Base-by-base conservation (phyloP, 2,329 filamentous ascomycete genomes). In the Trichoderma simmonsii region DNA sequence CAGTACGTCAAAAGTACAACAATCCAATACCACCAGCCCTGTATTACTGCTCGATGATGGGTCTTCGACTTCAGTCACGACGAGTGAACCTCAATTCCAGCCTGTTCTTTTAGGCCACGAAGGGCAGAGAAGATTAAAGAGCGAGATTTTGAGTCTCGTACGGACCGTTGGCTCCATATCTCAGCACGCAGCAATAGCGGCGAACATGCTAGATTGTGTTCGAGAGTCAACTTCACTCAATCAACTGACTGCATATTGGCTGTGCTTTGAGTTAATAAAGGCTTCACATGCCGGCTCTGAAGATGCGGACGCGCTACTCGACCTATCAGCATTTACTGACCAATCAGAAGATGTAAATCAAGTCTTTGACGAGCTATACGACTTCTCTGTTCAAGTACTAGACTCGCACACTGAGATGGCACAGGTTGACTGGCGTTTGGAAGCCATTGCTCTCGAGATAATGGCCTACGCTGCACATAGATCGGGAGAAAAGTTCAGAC, bases 371-470 rank as follows among this genome's bases (percentile, higher is more conserved):
- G 91, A 94, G 71, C 79, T 96, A 0, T 94, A 94, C 78, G 85
- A 89, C 1, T 90, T 90, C 64, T 91, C 93, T 0, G 85, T 93
- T 1, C 85, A 87, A 1, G 80, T 91, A 0, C 82, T 96, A 3
- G 85, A 87, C 24, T 85, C 86, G 0, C 83, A 88, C 73, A 83
- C 82, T 0, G 87, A 90, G 63, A 78, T 83, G 1, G 79, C 82
- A 11, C 81, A 84, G 1, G 71, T 78, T 0, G 91, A 96, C 77
- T 94, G 92, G 92, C 89, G 91, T 36, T 81, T 94, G 24, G 88
- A 92, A 79, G 92, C 93, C 1, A 86, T 98, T 39, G 92, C 95
- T 0, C 82, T 99, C 2, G 95, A 98, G 79, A 88, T 92, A 2
- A 85, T 95, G 7, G 91, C 94, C 0, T 88, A 95, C 70, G 91